These are phyloP conservation scores for Boletus bicolor DNA, from an alignment of 768 basidiomycete species.

Conservation along the genomic window DNA sequence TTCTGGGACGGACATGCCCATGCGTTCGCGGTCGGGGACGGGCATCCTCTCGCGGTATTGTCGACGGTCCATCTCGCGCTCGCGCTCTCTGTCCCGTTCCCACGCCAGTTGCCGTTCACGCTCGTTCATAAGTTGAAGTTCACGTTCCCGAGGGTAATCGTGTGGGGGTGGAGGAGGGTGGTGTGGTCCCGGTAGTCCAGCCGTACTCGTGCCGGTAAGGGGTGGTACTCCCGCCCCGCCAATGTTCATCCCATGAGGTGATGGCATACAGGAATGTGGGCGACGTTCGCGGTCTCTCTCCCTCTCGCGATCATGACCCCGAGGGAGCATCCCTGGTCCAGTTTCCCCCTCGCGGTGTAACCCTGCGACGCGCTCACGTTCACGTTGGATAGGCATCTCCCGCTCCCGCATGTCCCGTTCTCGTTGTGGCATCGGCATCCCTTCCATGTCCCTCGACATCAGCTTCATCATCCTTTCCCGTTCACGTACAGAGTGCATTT, in stretches of 20 bases:
- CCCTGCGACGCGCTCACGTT: conserved; percentile 24
- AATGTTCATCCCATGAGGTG: conserved; percentile 20
- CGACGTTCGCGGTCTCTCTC: conserved; percentile 32
- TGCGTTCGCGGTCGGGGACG: conserved; percentile 21
- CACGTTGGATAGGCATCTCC: conserved; percentile 27
- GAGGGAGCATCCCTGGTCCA: conserved; percentile 23
- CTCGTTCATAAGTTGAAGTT: conserved; percentile 17
- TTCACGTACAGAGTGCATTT: conserved; percentile 17
- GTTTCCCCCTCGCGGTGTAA: conserved; percentile 25
- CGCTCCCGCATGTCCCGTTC: conserved; percentile 28
- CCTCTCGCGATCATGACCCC: conserved; percentile 28
- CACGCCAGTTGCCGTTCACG: conserved; percentile 27
- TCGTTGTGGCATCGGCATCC: conserved; percentile 18
- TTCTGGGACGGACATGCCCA: conserved; percentile 18
- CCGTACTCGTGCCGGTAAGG: neutral
- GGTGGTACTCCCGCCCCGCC: conserved; percentile 11
- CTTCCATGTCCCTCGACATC: conserved; percentile 24
- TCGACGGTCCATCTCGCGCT: conserved; percentile 27
- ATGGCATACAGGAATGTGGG: conserved; percentile 25
- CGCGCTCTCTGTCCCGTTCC: conserved; percentile 27
- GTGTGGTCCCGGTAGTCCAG: conserved; percentile 20
- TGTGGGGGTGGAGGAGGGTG: conserved; percentile 20
- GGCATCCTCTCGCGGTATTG: conserved; percentile 28
- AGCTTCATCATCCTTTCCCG: conserved; percentile 23
- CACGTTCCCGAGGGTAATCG: conserved; percentile 27